Evolutionary conservation across 768 basidiomycete species (phyloP).

Genomic region (Mycena rebaudengoi): DNA sequence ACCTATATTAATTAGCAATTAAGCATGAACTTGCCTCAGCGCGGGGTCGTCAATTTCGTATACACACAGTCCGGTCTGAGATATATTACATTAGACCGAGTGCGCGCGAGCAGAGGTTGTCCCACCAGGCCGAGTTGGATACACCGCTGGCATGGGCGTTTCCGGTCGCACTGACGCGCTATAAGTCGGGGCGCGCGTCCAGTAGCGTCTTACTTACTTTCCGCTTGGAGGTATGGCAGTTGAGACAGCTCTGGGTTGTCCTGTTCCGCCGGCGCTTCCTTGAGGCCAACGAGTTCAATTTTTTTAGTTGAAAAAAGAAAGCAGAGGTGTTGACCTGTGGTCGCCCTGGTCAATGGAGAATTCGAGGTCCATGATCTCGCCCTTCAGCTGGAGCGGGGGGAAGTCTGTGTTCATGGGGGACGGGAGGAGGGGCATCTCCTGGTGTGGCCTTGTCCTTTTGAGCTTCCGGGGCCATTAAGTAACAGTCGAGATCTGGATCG

Average conservation of each 20-base stretch:
- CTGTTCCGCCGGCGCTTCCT: conserved; percentile 90
- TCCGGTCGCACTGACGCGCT: conserved; percentile 80
- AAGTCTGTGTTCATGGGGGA: conserved; percentile 30
- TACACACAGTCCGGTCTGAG: conserved; percentile 90
- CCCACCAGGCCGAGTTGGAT: conserved; percentile 87
- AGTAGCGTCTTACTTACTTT: conserved; percentile 62
- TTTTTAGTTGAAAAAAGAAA: background rate
- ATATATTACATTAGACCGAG: background rate
- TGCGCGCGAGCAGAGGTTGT: background rate
- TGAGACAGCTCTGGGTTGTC: conserved; percentile 88
- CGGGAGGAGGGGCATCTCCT: background rate
- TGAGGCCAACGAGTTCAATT: conserved; percentile 7
- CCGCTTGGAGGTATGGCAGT: conserved; percentile 94
- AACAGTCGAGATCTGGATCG: background rate
- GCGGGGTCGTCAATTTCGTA: conserved; percentile 95
- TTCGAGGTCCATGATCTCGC: conserved; percentile 82
- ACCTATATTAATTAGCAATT: background rate
- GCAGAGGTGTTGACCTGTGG: conserved; percentile 56
- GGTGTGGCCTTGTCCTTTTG: background rate
- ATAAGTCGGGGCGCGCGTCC: conserved; percentile 2
- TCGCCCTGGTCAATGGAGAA: conserved; percentile 76
- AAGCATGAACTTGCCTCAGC: conserved; percentile 62
- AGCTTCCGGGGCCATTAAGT: background rate
- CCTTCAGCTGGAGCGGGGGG: conserved; percentile 72
- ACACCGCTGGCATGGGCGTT: conserved; percentile 90